These are phyloP conservation scores for Flaveria floridana DNA, from an alignment of 140 eudicot species.

Conservation along the genomic window DNA sequence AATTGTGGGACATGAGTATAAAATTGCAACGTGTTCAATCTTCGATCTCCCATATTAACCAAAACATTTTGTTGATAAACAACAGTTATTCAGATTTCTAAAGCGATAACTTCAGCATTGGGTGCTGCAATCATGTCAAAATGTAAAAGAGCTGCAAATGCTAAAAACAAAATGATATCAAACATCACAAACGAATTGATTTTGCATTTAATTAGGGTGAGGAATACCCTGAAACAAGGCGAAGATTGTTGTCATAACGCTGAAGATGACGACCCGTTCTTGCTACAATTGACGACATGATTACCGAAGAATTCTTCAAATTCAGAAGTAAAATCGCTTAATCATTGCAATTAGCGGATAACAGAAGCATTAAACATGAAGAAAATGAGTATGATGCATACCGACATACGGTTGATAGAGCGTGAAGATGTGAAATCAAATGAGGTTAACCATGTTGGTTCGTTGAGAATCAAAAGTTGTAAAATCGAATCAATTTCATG, in stretches of 20 bases:
- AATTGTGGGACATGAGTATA: background rate
- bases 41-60: conserved; percentile 18
- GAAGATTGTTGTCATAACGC: conserved; percentile 52
- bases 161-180: background rate
- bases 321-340: conserved; percentile 7
- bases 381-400: background rate
- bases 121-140: conserved; percentile 4
- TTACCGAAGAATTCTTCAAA: conserved; percentile 33
- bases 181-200: background rate
- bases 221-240: conserved; percentile 57
- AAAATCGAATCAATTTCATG: conserved; percentile 25
- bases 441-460: conserved; percentile 27
- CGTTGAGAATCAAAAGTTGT: conserved; percentile 14
- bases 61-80: background rate
- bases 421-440: conserved; percentile 29
- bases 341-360: background rate
- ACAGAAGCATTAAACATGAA: background rate
- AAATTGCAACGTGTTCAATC: conserved; percentile 7
- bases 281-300: conserved; percentile 47
- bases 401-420: conserved; percentile 22
- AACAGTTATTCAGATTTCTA: background rate
- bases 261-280: conserved; percentile 55
- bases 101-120: background rate
- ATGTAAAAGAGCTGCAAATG: conserved; percentile 8
- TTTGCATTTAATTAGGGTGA: background rate